Evolutionary conservation across 2,329 filamentous ascomycete species (phyloP).

Genomic region (Hypoxylon sp.): DNA sequence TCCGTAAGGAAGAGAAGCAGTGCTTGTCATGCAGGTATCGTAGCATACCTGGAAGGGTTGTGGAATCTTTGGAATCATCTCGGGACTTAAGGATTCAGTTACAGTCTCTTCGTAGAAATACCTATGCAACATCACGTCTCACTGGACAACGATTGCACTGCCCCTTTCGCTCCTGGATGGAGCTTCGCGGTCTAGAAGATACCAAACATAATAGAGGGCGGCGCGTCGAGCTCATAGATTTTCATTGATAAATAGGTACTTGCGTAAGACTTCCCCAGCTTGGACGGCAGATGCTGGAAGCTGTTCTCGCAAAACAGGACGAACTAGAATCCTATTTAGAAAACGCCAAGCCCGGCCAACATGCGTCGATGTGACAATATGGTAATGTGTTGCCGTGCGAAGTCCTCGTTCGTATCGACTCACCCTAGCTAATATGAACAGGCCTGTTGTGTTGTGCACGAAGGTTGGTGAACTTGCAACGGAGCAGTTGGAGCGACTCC

Average conservation of each 20-base stretch:
- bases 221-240: conserved; percentile 20
- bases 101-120: conserved; percentile 32
- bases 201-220: conserved; percentile 24
- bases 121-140: conserved; percentile 32
- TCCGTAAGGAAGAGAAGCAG: conserved; percentile 20
- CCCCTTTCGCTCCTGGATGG: conserved; percentile 29
- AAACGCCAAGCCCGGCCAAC: conserved; percentile 37
- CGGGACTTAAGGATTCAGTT: conserved; percentile 38
- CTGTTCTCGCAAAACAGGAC: conserved; percentile 24
- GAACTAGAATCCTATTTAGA: conserved; percentile 23
- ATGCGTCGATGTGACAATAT: conserved; percentile 22
- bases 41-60: conserved; percentile 21
- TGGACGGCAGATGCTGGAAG: conserved; percentile 29
- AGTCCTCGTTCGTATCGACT: conserved; percentile 28
- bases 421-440: conserved; percentile 6
- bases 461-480: conserved; percentile 21
- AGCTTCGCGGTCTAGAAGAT: conserved; percentile 27
- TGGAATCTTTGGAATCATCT: conserved; percentile 41
- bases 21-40: conserved; percentile 27
- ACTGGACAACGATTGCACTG: conserved; percentile 34
- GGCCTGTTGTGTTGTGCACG: conserved; percentile 1
- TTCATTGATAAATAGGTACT: conserved; percentile 45
- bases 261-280: conserved; percentile 39
- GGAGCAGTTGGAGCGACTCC: conserved; percentile 5
- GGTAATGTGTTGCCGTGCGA: conserved; percentile 26